Evolutionary conservation across 2,329 filamentous ascomycete genomes (phyloP), one percentile per base, ranked within the genome.

Genomic region (Bipolaris oryzae): DNA sequence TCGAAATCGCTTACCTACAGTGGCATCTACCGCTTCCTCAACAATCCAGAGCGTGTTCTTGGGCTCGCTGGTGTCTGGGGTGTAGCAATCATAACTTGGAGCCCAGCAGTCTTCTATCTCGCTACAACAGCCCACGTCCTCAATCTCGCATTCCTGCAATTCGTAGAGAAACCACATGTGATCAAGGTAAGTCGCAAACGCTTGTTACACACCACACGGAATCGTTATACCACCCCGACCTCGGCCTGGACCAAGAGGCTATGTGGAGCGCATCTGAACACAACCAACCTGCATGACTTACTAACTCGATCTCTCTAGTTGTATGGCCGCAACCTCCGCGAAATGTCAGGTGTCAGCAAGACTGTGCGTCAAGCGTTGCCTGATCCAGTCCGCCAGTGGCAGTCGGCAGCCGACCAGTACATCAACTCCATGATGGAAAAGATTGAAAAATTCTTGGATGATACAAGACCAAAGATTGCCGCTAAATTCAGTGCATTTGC

Each of bases 1-100:
- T 89, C 89, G 11, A 96, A 95, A 77, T 73, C 71, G 31, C 83
- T 98, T 60, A 98, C 91, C 0, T 99, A 99, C 78, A 92, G 90
- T 66, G 96, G 94, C 60, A 99, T 99, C 69, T 99, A 99, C 76
- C 92, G 95, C 45, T 99, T 96, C 78, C 82, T 99, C 64, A 99
- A 99, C 80, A 99, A 98, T 71, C 95, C 95, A 0, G 95, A 99
- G 76, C 89, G 94, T 54, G 88, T 98, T 37, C 89, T 99, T 62
- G 95, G 95, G 25, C 88, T 96, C 5, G 94, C 94, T 16, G 95
- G 93, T n/a, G 83, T 97, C 6, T 99, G 94, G 94, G 95, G 95
- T 50, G 88, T 92, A 25, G 94, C 93, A 6, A 84, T 98, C 46
- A 96, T 99, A 69, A 96, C 94, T 0, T 93, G 91, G 84, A 97